Evolutionary conservation across 768 basidiomycete species (phyloP).

Genomic region (Mycena galericulata): DNA sequence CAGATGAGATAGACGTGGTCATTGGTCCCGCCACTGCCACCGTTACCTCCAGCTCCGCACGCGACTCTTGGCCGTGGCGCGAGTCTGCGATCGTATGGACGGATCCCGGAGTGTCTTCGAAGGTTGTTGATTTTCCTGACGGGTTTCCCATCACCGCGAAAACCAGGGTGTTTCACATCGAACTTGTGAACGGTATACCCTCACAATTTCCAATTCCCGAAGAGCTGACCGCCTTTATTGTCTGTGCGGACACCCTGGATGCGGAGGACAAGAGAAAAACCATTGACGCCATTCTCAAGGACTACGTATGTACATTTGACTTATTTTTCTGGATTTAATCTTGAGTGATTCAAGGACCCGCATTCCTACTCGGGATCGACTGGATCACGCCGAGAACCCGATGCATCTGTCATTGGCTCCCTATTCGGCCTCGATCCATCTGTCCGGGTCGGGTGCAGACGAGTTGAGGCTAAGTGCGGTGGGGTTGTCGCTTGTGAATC

Average conservation of each 20-base stretch:
- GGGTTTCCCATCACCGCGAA: conserved; percentile 9
- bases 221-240: conserved; percentile 14
- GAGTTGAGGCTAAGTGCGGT: not conserved
- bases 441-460: not conserved
- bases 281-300: conserved; percentile 14
- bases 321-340: not conserved
- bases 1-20: conserved; percentile 18
- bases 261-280: conserved; percentile 5
- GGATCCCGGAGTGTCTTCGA: conserved; percentile 3
- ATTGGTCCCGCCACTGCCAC: conserved; percentile 6
- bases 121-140: conserved; percentile 11
- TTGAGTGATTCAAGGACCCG: conserved; percentile 8
- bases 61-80: conserved; percentile 13
- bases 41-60: conserved; percentile 7
- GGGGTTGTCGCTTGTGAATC: conserved; percentile 11
- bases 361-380: conserved; percentile 14
- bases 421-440: not conserved
- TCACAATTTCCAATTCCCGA: conserved; percentile 17
- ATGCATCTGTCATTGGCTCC: not conserved
- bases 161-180: conserved; percentile 13
- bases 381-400: not conserved
- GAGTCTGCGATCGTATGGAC: conserved; percentile 4
- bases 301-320: not conserved
- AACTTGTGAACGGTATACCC: conserved; percentile 10
- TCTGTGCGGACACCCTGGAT: conserved; percentile 2